Conservation (phyloP, 2,329 filamentous ascomycete genomes). For the Aureobasidium leucospermi region DNA sequence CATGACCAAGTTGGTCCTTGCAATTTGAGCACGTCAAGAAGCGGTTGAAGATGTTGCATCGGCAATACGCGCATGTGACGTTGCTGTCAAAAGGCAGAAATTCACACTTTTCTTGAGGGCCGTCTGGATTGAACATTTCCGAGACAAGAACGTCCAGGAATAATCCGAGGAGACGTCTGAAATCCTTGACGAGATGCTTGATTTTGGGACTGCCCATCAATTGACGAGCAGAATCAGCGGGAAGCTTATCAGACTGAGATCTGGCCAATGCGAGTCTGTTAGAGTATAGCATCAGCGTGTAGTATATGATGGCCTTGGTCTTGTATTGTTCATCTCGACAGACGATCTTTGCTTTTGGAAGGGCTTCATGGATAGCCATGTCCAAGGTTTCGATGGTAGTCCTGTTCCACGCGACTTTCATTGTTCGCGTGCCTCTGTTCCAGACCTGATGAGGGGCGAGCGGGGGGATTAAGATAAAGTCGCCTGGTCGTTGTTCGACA, state of each 20-base stretch:
- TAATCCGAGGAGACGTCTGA: slow-evolving; percentile 68
- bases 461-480: slow-evolving; percentile 89
- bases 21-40: slow-evolving; percentile 91
- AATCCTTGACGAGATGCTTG: slow-evolving; percentile 71
- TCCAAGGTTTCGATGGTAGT: slow-evolving; percentile 88
- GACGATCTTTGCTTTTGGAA: slow-evolving; percentile 82
- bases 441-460: slow-evolving; percentile 95
- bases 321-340: slow-evolving; percentile 98
- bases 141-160: slow-evolving; percentile 74
- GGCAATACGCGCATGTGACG: slow-evolving; percentile 91
- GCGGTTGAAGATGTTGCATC: slow-evolving; percentile 93
- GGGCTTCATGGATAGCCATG: slow-evolving; percentile 74
- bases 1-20: slow-evolving; percentile 56
- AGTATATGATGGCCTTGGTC: slow-evolving; percentile 93
- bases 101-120: slow-evolving; percentile 62
- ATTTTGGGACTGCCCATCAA: slow-evolving; percentile 43
- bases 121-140: slow-evolving; percentile 69
- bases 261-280: slow-evolving; percentile 51
- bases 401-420: slow-evolving; percentile 97
- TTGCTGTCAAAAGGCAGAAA: slow-evolving; percentile 78
- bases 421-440: slow-evolving; percentile 91
- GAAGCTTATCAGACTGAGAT: slow-evolving; percentile 37
- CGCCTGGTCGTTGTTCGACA: slow-evolving; percentile 81
- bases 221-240: slow-evolving; percentile 23
- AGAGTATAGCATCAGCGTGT: slow-evolving; percentile 73